Percentiles rank a stretch among this genome's conserved stretches.
These are phyloP conservation scores for Aspergillus ochraceus DNA, from an alignment of 2,329 filamentous ascomycete species.

Conservation along the genomic window DNA sequence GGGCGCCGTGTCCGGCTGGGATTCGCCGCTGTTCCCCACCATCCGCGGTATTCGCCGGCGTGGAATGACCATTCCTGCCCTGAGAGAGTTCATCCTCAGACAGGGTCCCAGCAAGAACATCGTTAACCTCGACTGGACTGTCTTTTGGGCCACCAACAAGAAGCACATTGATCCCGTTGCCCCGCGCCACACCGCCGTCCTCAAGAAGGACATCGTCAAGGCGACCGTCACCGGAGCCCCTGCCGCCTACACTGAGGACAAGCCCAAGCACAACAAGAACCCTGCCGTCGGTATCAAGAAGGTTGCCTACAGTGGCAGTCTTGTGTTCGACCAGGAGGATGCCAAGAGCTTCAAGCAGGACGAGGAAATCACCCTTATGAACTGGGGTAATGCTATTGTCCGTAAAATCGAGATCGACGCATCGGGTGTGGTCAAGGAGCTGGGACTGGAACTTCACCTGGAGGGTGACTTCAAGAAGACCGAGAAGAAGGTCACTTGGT, in stretches of 20 bases:
- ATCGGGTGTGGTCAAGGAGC: conserved; percentile 61
- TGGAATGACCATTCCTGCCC: conserved; percentile 50
- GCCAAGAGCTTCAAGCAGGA: conserved; percentile 75
- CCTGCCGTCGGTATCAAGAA: conserved; percentile 80
- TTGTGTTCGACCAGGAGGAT: conserved; percentile 85
- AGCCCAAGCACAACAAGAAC: conserved; percentile 89
- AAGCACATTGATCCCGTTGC: conserved; percentile 78
- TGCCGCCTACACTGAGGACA: conserved; percentile 66
- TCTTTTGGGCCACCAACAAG: conserved; percentile 65
- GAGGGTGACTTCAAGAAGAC: conserved; percentile 93
- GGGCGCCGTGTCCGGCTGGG: conserved; percentile 52
- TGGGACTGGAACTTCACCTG: conserved; percentile 85
- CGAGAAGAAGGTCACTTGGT: conserved; percentile 95
- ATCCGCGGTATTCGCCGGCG: conserved; percentile 52
- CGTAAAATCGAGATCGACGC: conserved; percentile 51
- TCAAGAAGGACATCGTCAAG: conserved; percentile 69
- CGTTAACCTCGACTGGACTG: conserved; percentile 51
- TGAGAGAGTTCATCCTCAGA: conserved; percentile 52
- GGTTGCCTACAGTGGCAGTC: conserved; percentile 71
- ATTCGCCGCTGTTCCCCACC: conserved; percentile 53
- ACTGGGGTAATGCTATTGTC: conserved; percentile 72
- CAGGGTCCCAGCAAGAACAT: conserved; percentile 52
- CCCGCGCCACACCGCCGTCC: conserved; percentile 71
- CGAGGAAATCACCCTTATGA: conserved; percentile 95
- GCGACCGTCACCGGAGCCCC: conserved; percentile 68